A percentile compares a stretch with the other conserved stretches of the same genome.
Evolutionary conservation across 768 basidiomycete genomes (phyloP).

Genomic region (Lactifluus echinatus): DNA sequence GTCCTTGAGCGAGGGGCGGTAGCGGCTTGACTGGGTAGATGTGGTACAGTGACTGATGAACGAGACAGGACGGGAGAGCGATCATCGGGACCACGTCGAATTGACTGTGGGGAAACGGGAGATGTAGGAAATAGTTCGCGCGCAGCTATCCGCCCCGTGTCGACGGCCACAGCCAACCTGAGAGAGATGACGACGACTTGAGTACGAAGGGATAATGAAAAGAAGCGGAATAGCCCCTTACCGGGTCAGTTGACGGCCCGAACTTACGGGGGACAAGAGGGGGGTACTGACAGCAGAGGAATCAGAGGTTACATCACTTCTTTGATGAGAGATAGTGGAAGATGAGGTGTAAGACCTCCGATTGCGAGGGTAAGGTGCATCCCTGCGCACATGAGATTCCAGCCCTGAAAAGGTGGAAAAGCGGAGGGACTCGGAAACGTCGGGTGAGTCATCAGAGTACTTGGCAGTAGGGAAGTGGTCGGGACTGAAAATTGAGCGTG

Average conservation of each 20-base stretch:
- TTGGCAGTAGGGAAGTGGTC: slow-evolving; percentile 56
- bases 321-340: slow-evolving; percentile 42
- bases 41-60: slow-evolving; percentile 17
- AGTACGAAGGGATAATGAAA: neutral
- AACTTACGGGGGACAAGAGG: slow-evolving; percentile 5
- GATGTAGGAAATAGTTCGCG: slow-evolving; percentile 6
- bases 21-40: neutral
- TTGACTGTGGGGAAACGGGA: slow-evolving; percentile 7
- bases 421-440: slow-evolving; percentile 35
- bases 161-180: slow-evolving; percentile 17
- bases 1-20: neutral
- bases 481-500: slow-evolving; percentile 47
- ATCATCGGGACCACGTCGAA: neutral
- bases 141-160: slow-evolving; percentile 13
- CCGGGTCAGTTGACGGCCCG: slow-evolving; percentile 14
- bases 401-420: slow-evolving; percentile 47
- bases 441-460: slow-evolving; percentile 33
- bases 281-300: slow-evolving; percentile 11
- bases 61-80: slow-evolving; percentile 9
- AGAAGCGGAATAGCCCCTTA: neutral
- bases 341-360: slow-evolving; percentile 50
- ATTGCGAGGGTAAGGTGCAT: slow-evolving; percentile 31
- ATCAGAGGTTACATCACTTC: slow-evolving; percentile 18
- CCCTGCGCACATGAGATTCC: slow-evolving; percentile 36
- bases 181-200: neutral